These are phyloP conservation scores for Cercospora sojina DNA, from an alignment of 2,329 filamentous ascomycete species.

Conservation along the genomic window DNA sequence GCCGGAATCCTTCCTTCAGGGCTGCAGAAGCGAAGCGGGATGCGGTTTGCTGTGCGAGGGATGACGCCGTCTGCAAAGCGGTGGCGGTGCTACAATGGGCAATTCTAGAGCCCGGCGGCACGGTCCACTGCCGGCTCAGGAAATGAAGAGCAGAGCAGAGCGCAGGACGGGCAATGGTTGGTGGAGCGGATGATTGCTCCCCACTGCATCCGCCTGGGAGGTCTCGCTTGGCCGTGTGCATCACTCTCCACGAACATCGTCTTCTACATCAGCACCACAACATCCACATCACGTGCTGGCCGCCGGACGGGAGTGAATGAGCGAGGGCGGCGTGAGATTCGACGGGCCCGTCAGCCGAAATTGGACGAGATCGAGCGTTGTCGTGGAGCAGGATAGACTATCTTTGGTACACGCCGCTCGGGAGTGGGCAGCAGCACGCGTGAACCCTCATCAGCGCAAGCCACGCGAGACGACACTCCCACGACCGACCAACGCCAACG, in stretches of 20 bases:
- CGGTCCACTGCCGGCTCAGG: not conserved
- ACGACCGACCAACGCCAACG: not conserved
- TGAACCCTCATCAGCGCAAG: not conserved
- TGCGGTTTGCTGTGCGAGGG: not conserved
- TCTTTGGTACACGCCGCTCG: slow-evolving; percentile 2
- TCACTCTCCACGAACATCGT: not conserved
- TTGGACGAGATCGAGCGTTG: not conserved
- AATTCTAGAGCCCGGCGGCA: not conserved
- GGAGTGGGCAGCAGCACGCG: not conserved
- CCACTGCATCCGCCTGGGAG: not conserved
- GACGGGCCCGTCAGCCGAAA: not conserved
- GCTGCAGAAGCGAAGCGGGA: not conserved
- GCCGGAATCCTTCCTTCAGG: not conserved
- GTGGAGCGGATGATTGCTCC: slow-evolving; percentile 1
- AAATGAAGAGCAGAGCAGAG: not conserved
- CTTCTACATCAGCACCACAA: not conserved
- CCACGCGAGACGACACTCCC: not conserved
- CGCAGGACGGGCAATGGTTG: not conserved
- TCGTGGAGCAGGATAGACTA: not conserved
- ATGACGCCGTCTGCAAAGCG: not conserved
- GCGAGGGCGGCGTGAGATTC: not conserved
- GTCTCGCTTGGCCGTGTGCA: not conserved
- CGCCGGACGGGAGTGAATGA: not conserved
- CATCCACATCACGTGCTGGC: not conserved
- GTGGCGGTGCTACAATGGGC: not conserved